A percentile compares a stretch with the other conserved stretches of the same genome.
Evolutionary conservation across 2,329 filamentous ascomycete genomes (phyloP).

Genomic region (Fusarium piperis): DNA sequence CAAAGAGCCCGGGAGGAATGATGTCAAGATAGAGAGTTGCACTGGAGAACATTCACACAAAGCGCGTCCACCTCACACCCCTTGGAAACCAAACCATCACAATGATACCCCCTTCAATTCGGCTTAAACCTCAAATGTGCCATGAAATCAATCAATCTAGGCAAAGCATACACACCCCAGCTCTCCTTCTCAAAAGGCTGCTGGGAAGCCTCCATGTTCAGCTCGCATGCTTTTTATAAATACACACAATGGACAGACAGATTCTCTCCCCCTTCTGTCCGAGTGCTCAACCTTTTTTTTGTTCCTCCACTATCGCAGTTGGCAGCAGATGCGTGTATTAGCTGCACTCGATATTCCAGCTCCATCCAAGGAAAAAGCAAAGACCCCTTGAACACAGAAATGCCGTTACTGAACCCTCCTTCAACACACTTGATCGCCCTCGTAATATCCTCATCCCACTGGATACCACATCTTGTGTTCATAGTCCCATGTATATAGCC

Average conservation of each 20-base stretch:
- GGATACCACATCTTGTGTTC: not conserved
- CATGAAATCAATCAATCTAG: not conserved
- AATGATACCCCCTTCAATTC: no score
- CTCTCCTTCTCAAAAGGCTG: not conserved
- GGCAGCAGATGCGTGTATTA: not conserved
- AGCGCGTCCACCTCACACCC: not conserved
- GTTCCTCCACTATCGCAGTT: not conserved
- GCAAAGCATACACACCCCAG: not conserved
- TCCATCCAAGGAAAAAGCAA: not conserved
- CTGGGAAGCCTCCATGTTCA: not conserved
- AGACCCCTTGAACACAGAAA: not conserved
- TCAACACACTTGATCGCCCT: not conserved
- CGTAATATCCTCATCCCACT: not conserved
- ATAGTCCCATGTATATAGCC: not conserved
- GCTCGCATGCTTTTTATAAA: constrained; percentile 7
- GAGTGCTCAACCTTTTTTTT: not conserved
- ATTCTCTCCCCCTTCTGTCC: not conserved
- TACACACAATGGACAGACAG: not conserved
- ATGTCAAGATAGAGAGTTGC: no score
- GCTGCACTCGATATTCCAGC: not conserved
- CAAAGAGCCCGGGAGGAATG: no score
- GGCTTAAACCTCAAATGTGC: not conserved
- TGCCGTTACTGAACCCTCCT: not conserved
- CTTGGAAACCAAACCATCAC: no score
- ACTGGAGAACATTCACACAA: not conserved